Conservation (phyloP, 2,329 filamentous ascomycete species). For the Botrytis fragariae region DNA sequence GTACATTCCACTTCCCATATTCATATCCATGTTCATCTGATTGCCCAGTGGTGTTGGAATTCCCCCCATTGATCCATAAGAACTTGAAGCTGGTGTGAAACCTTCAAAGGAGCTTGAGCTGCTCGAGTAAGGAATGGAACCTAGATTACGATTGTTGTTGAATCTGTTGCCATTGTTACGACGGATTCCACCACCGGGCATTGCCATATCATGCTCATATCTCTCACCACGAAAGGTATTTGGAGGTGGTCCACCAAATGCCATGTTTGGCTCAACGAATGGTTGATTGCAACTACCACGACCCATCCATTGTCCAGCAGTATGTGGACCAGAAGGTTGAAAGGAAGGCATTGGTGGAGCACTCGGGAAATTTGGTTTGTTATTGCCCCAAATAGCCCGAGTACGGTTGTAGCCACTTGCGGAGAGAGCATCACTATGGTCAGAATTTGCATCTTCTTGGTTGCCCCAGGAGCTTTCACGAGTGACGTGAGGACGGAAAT, state of each 20-base stretch:
- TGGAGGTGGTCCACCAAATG: constrained; percentile 31
- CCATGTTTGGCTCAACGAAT: constrained; percentile 34
- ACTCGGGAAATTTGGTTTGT: constrained; percentile 43
- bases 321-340: constrained; percentile 38
- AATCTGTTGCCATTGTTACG: constrained; percentile 34
- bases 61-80: constrained; percentile 35
- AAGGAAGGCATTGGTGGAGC: constrained; percentile 28
- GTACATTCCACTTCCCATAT: constrained; percentile 32
- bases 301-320: constrained; percentile 49
- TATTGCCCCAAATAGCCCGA: constrained; percentile 55
- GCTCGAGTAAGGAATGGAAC: constrained; percentile 34
- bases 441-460: constrained; percentile 55
- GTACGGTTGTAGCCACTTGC: constrained; percentile 51
- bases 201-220: constrained; percentile 35
- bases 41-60: constrained; percentile 27
- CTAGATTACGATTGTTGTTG: constrained; percentile 33
- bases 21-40: constrained; percentile 28
- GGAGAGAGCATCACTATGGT: constrained; percentile 55
- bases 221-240: constrained; percentile 35
- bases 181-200: constrained; percentile 32
- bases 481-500: constrained; percentile 41
- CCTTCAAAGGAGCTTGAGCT: constrained; percentile 40
- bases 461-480: constrained; percentile 51
- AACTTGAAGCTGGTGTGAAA: constrained; percentile 33
- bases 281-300: constrained; percentile 38